Conservation (phyloP, 495 filamentous ascomycete species). For the Aspergillus haitiensis region DNA sequence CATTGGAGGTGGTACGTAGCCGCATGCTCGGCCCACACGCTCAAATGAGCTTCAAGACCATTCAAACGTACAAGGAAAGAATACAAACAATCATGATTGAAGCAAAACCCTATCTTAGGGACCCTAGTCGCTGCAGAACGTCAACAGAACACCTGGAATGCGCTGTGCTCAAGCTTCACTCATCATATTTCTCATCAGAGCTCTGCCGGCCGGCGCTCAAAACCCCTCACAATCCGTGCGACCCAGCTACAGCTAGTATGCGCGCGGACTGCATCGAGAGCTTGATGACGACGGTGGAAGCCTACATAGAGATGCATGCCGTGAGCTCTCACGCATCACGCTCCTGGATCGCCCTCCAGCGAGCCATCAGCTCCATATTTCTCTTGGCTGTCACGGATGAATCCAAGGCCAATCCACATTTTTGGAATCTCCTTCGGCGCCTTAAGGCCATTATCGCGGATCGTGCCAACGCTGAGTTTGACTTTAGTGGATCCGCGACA, state of each 20-base stretch:
- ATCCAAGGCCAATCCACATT: conserved; percentile 39
- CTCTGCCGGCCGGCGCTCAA: conserved; percentile 61
- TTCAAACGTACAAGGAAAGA: conserved; percentile 51
- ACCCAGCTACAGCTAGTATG: conserved; percentile 44
- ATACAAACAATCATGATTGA: conserved; percentile 54
- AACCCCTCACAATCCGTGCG: conserved; percentile 29
- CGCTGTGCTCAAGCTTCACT: conserved; percentile 56
- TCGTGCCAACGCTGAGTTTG: conserved; percentile 41
- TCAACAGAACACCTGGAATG: conserved; percentile 55
- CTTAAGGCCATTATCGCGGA: conserved; percentile 48
- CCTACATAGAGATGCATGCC: conserved; percentile 49
- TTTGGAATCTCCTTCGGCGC: conserved; percentile 42
- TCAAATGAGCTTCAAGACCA: conserved; percentile 45
- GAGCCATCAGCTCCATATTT: conserved; percentile 51
- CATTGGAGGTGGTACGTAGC: conserved; percentile 57
- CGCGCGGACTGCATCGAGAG: conserved; percentile 44
- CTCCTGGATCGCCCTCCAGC: conserved; percentile 50
- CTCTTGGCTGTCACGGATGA: conserved; percentile 49
- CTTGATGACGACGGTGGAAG: conserved; percentile 46
- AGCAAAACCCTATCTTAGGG: conserved; percentile 53
- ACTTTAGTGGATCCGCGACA: conserved; percentile 21
- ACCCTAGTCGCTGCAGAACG: conserved; percentile 47
- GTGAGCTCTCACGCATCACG: conserved; percentile 46
- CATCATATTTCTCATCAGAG: conserved; percentile 59
- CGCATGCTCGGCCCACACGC: conserved; percentile 50